Base-by-base conservation (phyloP, 2,329 filamentous ascomycete species). In the Fusarium globosum region DNA sequence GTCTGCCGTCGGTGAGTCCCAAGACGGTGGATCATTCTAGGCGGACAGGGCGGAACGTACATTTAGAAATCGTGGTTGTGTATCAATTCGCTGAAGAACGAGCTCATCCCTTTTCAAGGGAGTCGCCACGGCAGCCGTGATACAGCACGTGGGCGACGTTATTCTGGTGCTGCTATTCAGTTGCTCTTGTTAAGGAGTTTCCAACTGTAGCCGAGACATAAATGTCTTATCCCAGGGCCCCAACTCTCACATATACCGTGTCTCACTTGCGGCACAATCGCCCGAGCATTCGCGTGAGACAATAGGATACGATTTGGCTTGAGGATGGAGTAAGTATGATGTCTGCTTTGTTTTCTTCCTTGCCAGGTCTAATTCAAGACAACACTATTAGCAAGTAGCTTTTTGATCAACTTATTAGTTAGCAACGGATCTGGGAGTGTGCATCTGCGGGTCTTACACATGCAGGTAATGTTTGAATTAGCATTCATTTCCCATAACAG, bases 391-490 rank as follows among this genome's bases (percentile, higher is more conserved):
- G 57, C 42, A 38, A 21, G n/a, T 45, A 45, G 35, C 23, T 56
- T 41, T 65, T 36, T 53, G 23, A 39, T 28, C 43, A 12, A 30
- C 21, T 21, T 36, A n/a, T 21, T 36, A 28, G 13, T 67, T 28
- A 57, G 30, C 41, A 28, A 35, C n/a, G 26, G 28, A 65, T 52
- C 30, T 46, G 52, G 61, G 65, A 45, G 70, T 71, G 70, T 61
- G 56, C 65, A 72, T 67, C 36, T 46, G 23, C 33, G 53, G 57
- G 56, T 46, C 46, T 69, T 20, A 66, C 36, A 61, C 39, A 42
- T 69, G 65, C 58, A 64, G 43, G 28, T 43, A 18, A 58, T 33
- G 48, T 55, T 46, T 52, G n/a, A 61, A 28, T 49, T 42, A 59
- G n/a, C 45, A 46, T 30, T 72, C 58, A 65, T 68, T 53, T 61